Conservation (phyloP, 2,329 filamentous ascomycete species). For the Talaromyces sp. region DNA sequence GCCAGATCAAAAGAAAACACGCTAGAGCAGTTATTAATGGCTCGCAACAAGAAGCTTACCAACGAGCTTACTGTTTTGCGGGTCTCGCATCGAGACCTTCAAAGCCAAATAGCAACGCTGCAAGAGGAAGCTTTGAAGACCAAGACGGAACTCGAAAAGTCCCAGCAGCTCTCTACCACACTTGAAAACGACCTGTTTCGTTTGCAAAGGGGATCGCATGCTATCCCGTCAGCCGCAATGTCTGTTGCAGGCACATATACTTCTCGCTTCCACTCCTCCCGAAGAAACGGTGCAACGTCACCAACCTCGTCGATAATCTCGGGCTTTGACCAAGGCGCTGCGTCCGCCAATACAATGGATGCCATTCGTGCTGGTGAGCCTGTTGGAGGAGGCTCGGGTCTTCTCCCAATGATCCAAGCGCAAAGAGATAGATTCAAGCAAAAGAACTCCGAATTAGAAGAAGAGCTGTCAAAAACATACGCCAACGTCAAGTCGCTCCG, state of each 20-base stretch:
- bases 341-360: constrained; percentile 49
- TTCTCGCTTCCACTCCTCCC: constrained; percentile 69
- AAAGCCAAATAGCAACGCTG: constrained; percentile 69
- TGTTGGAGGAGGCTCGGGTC: constrained; percentile 73
- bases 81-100: constrained; percentile 89
- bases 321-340: constrained; percentile 72
- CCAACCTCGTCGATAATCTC: constrained; percentile 98
- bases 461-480: constrained; percentile 81
- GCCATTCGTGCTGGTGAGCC: constrained; percentile 60
- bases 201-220: constrained; percentile 78
- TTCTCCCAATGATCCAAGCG: constrained; percentile 95
- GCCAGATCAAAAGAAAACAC: constrained; percentile 66
- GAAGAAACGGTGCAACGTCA: constrained; percentile 66
- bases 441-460: constrained; percentile 84
- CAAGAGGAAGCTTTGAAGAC: constrained; percentile 79
- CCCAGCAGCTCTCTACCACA: constrained; percentile 77
- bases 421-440: constrained; percentile 98
- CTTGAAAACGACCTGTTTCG: constrained; percentile 87
- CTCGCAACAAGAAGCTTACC: constrained; percentile 92
- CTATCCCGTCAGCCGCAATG: constrained; percentile 76
- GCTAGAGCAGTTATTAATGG: constrained; percentile 82
- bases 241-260: constrained; percentile 90
- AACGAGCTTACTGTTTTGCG: constrained; percentile 90
- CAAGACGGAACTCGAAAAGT: constrained; percentile 79
- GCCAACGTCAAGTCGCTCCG: constrained; percentile 76